Percentiles rank a stretch among this genome's conserved stretches.
phyloP scores from a whole-genome alignment of 352 stramenopile genomes.

The Pythium plurisporium region DNA sequence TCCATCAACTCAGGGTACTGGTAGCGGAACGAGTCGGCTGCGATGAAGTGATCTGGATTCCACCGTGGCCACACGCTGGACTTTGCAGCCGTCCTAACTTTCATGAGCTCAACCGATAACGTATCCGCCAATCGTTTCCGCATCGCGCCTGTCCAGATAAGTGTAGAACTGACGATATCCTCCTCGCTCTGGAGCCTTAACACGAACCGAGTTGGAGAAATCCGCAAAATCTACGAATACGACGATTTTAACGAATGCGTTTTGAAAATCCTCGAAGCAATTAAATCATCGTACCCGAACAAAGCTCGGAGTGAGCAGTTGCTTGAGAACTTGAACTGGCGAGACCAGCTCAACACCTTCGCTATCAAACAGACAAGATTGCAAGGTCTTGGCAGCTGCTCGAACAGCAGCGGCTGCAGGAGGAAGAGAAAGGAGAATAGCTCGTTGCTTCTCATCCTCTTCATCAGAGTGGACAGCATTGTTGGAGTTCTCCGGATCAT shows the following conservation, averaged over 20 bases:
- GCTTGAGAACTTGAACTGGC: constrained; percentile 53
- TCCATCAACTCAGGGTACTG: constrained; percentile 73
- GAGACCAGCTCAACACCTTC: constrained; percentile 28
- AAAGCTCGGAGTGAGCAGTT: constrained; percentile 77
- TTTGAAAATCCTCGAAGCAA: too few species aligned
- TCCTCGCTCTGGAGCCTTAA: constrained; percentile 49
- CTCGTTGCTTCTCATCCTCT: constrained; percentile 18
- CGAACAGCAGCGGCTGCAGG: constrained; percentile 44
- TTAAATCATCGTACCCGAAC: constrained; percentile 40
- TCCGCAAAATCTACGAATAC: constrained; percentile 44
- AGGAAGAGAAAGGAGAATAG: constrained; percentile 30
- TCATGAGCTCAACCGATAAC: constrained; percentile 46
- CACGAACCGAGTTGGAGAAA: constrained; percentile 62
- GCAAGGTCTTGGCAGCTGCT: constrained; percentile 51
- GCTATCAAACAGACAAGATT: constrained; percentile 50
- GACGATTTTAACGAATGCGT: background rate
- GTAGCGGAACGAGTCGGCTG: constrained; percentile 81
- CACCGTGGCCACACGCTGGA: constrained; percentile 65
- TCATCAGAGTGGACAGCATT: constrained; percentile 15
- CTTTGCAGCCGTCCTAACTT: constrained; percentile 56
- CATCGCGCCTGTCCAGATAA: constrained; percentile 79
- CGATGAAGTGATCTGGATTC: constrained; percentile 82
- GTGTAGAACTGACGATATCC: constrained; percentile 56
- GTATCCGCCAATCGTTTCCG: constrained; percentile 48
- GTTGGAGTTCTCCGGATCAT: constrained; percentile 25